phyloP scores from a whole-genome alignment of 257 asterid species.

The Capsicum pubescens region DNA sequence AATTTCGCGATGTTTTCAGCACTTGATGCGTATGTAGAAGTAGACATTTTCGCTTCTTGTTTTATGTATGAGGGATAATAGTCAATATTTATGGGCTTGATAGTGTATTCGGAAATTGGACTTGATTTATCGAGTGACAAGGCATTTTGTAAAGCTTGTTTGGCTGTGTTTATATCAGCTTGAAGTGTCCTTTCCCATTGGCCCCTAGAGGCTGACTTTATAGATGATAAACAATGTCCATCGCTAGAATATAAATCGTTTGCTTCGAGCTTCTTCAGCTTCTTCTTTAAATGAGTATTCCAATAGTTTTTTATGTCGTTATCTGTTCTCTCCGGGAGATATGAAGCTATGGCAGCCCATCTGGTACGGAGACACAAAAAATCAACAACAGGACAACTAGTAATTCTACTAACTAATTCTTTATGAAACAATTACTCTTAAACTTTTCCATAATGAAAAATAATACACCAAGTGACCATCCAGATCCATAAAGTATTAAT shows the following conservation, averaged over 20 bases:
- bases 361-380: constrained; percentile 37
- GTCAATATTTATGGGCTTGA: not conserved
- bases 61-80: not conserved
- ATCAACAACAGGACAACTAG: not conserved
- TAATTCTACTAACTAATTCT: not conserved
- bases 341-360: constrained; percentile 99
- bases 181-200: constrained; percentile 93
- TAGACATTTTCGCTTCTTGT: constrained; percentile 26
- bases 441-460: too few relatives aligned
- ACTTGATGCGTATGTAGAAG: constrained; percentile 69
- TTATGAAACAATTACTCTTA: not conserved
- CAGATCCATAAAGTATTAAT: not conserved
- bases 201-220: constrained; percentile 61
- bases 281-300: constrained; percentile 94
- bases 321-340: constrained; percentile 94
- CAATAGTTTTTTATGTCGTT: constrained; percentile 93
- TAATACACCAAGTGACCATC: not conserved
- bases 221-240: constrained; percentile 29
- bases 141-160: constrained; percentile 88
- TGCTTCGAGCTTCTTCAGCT: constrained; percentile 57
- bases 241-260: not conserved
- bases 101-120: not conserved
- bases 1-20: constrained; percentile 78
- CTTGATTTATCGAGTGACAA: constrained; percentile 48
- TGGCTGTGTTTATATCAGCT: constrained; percentile 76